These are phyloP conservation scores for Melastoma malabathricum DNA, from an alignment of 345 rosid genomes.

Conservation along the genomic window DNA sequence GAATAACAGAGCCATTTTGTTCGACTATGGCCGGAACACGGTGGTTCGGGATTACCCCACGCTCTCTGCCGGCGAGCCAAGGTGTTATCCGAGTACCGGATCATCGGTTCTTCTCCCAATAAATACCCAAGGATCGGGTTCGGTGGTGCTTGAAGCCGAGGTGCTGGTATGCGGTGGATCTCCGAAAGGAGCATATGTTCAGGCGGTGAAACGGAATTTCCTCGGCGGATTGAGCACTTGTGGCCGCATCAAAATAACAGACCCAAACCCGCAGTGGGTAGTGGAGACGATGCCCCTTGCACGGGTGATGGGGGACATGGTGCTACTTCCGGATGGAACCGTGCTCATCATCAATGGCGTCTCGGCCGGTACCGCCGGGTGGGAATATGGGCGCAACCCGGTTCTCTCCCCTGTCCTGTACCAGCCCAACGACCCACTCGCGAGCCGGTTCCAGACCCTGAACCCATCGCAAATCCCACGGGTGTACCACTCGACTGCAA, in stretches of 20 bases:
- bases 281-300: constrained; percentile 52
- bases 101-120: constrained; percentile 34
- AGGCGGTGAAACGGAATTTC: constrained; percentile 10
- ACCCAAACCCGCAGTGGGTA: constrained; percentile 27
- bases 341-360: constrained; percentile 51
- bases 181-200: constrained; percentile 29
- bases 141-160: constrained; percentile 12
- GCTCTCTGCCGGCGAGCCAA: constrained; percentile 33
- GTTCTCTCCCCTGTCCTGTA: constrained; percentile 26
- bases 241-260: constrained; percentile 32
- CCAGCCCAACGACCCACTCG: constrained; percentile 23
- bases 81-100: constrained; percentile 45
- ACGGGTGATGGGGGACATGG: constrained; percentile 59
- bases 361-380: constrained; percentile 33
- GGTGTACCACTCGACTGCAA: constrained; percentile 55
- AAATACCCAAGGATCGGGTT: background rate
- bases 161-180: constrained; percentile 55
- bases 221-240: constrained; percentile 26
- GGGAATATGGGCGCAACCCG: constrained; percentile 40
- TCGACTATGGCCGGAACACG: constrained; percentile 19
- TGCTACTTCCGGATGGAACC: constrained; percentile 44
- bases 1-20: constrained; percentile 26
- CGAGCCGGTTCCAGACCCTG: constrained; percentile 24
- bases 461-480: constrained; percentile 37
- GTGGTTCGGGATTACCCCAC: constrained; percentile 27